Base-by-base conservation (phyloP, 2,329 filamentous ascomycete genomes). In the Calonectria fujianensis region DNA sequence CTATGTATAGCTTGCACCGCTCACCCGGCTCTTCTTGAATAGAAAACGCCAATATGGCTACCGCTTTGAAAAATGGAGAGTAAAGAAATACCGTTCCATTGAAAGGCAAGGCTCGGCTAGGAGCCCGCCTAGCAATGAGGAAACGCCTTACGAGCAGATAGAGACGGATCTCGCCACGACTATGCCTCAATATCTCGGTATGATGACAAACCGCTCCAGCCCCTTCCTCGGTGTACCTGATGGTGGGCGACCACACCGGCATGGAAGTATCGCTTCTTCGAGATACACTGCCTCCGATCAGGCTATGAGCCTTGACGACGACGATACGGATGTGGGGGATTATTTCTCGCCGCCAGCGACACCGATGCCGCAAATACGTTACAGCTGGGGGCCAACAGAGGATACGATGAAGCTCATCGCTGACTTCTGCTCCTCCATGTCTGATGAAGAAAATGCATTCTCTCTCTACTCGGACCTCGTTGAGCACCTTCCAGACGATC, bases 41-140 rank as follows among this genome's bases (percentile, higher is more conserved):
- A 84, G 82, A 27, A 82, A 82, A 52, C 81, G 83, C 4, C 83
- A 84, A 41, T 81, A 80, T 63, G 79, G 82, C 18, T 83, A 84
- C 61, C 77, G 79, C 20, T 78, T 84, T 16, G 76, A 82, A 27
- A 79, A 80, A 51, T 82, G 81, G 78, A 70, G 67, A 8, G 65
- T 80, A 27, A 77, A 41, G 50, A 84, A 84, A 54, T 84, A 84
- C 64, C 75, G 75, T 31, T 57, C 73, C 4, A 57, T 41, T 41
- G 79, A 80, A 68, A 54, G 27, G 50, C 20, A 35, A 57, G 29
- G 64, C 50, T 32, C 65, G 59, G 29, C 57, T 7, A 63, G 35
- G 13, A 51, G 68, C 6, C 48, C 74, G 6, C 20, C 68, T 41
- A 35, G 69, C 29, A 24, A 72, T 16, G 73, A 66, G 20, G 52